phyloP scores from a whole-genome alignment of 2,329 filamentous ascomycete genomes.

The Botrytis fabae region DNA sequence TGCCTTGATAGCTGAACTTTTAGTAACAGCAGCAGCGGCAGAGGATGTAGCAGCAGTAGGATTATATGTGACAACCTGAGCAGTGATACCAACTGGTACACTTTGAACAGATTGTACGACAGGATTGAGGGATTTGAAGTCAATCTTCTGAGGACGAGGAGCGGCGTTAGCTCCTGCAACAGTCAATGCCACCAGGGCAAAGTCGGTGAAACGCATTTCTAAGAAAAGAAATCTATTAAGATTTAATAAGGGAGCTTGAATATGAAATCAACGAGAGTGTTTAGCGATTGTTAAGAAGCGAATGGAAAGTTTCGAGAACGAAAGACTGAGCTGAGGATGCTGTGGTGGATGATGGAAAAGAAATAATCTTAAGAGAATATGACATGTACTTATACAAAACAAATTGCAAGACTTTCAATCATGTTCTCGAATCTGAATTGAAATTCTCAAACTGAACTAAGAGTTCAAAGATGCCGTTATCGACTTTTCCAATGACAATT shows the following conservation, averaged over 20 bases:
- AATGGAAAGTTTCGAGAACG: neutral
- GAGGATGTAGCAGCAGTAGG: neutral
- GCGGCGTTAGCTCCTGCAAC: slow-evolving; percentile 1
- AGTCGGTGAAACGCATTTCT: slow-evolving; percentile 10
- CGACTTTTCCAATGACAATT: neutral
- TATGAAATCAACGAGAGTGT: neutral
- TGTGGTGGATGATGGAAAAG: neutral
- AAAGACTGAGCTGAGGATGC: neutral
- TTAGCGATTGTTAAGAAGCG: neutral
- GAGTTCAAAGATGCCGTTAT: neutral
- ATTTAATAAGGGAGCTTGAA: neutral
- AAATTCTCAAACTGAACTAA: neutral
- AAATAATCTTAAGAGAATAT: neutral
- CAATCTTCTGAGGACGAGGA: slow-evolving; percentile 5
- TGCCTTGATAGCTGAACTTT: neutral
- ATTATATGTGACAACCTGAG: neutral
- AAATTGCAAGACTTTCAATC: neutral
- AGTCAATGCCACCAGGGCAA: neutral
- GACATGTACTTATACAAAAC: neutral
- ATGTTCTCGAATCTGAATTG: neutral
- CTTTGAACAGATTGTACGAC: neutral
- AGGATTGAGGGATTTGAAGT: slow-evolving; percentile 4
- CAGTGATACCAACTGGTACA: slow-evolving; percentile 1
- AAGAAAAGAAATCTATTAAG: neutral
- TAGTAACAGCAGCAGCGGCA: neutral